A percentile compares a stretch with the other conserved stretches of the same genome.
These are phyloP conservation scores for Theobroma grandiflorum DNA, from an alignment of 441 rosid species.

Conservation along the genomic window DNA sequence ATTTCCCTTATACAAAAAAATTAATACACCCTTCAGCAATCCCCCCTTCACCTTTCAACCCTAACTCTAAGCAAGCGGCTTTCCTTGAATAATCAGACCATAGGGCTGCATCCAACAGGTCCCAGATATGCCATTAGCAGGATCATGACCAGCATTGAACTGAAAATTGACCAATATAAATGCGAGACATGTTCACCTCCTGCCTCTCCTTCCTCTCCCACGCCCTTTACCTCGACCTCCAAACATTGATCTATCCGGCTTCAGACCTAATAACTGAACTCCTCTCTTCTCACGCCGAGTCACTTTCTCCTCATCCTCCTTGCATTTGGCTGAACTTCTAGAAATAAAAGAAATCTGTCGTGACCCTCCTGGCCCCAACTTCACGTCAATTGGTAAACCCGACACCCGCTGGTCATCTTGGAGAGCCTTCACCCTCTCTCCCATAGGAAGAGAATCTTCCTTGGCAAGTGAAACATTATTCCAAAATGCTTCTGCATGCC, in stretches of 20 bases:
- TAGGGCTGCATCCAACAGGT: no score
- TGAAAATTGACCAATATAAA: not conserved
- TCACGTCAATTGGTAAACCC: conserved; percentile 53
- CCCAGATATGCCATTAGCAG: not conserved
- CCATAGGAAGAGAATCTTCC: conserved; percentile 81
- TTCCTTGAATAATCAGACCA: not conserved
- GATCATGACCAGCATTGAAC: not conserved
- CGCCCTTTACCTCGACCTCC: conserved; percentile 59
- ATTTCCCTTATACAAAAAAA: no score
- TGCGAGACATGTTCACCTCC: conserved; percentile 5
- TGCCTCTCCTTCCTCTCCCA: conserved; percentile 22
- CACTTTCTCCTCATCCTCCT: conserved; percentile 65
- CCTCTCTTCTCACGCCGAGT: conserved; percentile 61
- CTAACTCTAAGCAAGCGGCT: not conserved
- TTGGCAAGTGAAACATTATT: conserved; percentile 60
- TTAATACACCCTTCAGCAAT: no score
- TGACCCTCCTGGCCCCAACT: conserved; percentile 87
- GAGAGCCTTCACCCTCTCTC: conserved; percentile 79
- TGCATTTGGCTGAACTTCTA: conserved; percentile 62
- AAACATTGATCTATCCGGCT: conserved; percentile 49
- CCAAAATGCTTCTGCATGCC: conserved; percentile 82
- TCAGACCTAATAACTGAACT: conserved; percentile 73
- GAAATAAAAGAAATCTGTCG: conserved; percentile 78
- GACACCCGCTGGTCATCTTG: conserved; percentile 44
- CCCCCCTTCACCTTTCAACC: not conserved